Evolutionary conservation across 768 basidiomycete genomes (phyloP).

Genomic region (Suillus sp.): DNA sequence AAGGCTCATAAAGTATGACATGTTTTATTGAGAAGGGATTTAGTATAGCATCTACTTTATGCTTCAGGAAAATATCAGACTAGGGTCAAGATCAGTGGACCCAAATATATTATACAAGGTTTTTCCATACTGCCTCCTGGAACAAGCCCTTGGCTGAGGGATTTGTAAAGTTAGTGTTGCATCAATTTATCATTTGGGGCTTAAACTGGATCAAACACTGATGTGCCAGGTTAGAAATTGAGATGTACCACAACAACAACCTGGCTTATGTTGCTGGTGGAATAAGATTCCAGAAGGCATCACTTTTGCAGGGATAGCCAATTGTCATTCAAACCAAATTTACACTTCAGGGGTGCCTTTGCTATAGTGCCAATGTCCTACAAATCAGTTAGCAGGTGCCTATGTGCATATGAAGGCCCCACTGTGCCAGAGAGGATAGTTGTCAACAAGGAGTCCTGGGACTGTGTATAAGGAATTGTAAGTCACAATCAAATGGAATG

Average conservation of each 20-base stretch:
- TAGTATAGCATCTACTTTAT: neutral
- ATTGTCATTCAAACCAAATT: neutral
- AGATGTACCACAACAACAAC: neutral
- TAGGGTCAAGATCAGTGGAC: neutral
- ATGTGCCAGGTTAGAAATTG: neutral
- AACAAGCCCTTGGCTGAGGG: neutral
- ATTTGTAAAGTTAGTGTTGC: neutral
- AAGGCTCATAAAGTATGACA: neutral
- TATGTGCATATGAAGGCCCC: neutral
- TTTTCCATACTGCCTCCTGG: neutral
- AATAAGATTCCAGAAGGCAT: conserved; percentile 1
- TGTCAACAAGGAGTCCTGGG: neutral
- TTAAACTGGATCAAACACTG: neutral
- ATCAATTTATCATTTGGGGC: neutral
- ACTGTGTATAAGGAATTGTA: neutral
- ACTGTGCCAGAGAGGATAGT: neutral
- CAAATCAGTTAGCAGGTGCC: neutral
- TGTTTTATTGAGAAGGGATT: neutral
- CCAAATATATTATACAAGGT: neutral
- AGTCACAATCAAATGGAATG: neutral
- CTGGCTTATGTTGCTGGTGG: neutral
- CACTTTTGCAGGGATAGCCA: neutral
- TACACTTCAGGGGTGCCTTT: neutral
- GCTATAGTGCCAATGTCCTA: neutral
- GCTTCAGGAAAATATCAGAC: neutral